Evolutionary conservation across 768 basidiomycete genomes (phyloP).

Genomic region (Clitopilus passeckerianus): DNA sequence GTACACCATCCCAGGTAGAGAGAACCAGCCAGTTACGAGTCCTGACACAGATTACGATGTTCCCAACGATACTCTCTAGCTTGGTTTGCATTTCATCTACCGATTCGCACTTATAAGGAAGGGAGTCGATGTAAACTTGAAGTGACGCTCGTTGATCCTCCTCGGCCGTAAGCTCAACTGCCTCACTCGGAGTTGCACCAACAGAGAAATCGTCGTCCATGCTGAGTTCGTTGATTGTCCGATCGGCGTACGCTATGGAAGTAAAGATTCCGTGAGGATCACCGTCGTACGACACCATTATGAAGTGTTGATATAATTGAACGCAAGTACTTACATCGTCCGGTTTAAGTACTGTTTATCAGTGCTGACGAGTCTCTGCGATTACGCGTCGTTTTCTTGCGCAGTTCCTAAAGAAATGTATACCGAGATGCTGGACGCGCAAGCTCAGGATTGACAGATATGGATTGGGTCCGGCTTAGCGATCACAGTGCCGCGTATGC

Average conservation of each 20-base stretch:
- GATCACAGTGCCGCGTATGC: neutral
- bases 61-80: conserved; percentile 65
- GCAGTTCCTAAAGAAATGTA: neutral
- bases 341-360: neutral
- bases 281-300: neutral
- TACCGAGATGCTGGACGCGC: neutral
- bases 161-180: conserved; percentile 32
- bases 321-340: neutral
- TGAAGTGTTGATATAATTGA: neutral
- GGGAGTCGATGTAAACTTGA: conserved; percentile 57
- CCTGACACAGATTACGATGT: conserved; percentile 66
- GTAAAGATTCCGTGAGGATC: neutral
- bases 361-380: neutral
- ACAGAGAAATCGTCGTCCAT: conserved; percentile 60
- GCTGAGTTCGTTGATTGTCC: conserved; percentile 5
- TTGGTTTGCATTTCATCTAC: conserved; percentile 65
- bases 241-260: conserved; percentile 2
- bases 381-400: neutral
- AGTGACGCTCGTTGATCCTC: conserved; percentile 61
- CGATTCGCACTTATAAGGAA: conserved; percentile 74
- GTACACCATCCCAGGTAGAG: conserved; percentile 73
- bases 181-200: conserved; percentile 30
- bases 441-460: neutral
- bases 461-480: neutral
- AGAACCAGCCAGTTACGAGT: conserved; percentile 71